phyloP scores from a whole-genome alignment of 306 rosid species.

The Lathyrus sativus region DNA sequence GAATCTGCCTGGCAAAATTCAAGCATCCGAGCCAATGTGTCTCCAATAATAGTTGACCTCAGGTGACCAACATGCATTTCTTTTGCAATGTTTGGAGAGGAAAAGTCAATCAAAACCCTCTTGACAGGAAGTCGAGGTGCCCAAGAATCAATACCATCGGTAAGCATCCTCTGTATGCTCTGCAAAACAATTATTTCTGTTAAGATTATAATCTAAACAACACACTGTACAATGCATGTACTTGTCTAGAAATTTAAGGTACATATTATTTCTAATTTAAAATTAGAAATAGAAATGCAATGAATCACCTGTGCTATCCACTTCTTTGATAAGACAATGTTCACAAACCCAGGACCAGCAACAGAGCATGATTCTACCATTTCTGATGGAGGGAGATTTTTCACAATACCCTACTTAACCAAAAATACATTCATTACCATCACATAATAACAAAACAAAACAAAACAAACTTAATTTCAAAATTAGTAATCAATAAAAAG shows the following conservation, averaged over 20 bases:
- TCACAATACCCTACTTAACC: slow-evolving; percentile 28
- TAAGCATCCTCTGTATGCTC: slow-evolving; percentile 65
- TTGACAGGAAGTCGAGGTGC: slow-evolving; percentile 65
- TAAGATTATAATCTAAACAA: slow-evolving; percentile 12
- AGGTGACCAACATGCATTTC: slow-evolving; percentile 94
- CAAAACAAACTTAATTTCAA: not conserved
- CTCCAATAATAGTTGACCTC: slow-evolving; percentile 91
- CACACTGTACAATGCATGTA: not conserved
- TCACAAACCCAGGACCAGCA: slow-evolving; percentile 49
- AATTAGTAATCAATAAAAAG: slow-evolving; percentile 22
- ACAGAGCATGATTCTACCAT: slow-evolving; percentile 20
- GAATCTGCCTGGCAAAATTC: slow-evolving; percentile 76
- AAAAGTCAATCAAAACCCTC: slow-evolving; percentile 78
- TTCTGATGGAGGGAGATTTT: slow-evolving; percentile 20
- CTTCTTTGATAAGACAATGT: slow-evolving; percentile 56
- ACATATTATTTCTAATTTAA: slow-evolving; percentile 1
- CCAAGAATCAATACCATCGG: slow-evolving; percentile 73
- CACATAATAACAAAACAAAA: slow-evolving; percentile 8
- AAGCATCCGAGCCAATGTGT: slow-evolving; percentile 78
- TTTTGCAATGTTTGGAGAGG: slow-evolving; percentile 84
- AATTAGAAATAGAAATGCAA: slow-evolving; percentile 7
- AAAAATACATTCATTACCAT: not conserved
- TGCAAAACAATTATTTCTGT: slow-evolving; percentile 43
- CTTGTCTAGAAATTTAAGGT: not conserved
- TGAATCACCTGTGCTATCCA: slow-evolving; percentile 77